Evolutionary conservation across 495 filamentous ascomycete species (phyloP).

Genomic region (Lasiosphaeris hirsuta): DNA sequence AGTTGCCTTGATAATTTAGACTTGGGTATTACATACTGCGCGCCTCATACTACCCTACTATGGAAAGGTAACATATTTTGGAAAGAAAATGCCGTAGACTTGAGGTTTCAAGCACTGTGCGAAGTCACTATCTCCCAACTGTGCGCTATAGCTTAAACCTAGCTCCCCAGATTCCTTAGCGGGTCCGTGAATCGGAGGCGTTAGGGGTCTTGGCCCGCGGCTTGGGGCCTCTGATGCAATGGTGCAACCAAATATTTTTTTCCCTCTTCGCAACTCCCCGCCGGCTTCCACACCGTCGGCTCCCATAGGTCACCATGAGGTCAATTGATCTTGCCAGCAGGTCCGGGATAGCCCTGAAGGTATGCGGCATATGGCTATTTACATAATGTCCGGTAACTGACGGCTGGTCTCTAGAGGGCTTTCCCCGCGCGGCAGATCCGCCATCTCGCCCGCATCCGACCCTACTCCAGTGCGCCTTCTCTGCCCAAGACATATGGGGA

Average conservation of each 20-base stretch:
- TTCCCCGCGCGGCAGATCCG: conserved; percentile 26
- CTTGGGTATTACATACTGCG: neutral
- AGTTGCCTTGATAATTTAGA: neutral
- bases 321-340: conserved; percentile 40
- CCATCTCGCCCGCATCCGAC: conserved; percentile 17
- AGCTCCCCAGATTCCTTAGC: neutral
- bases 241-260: conserved; percentile 20
- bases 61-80: too few species aligned
- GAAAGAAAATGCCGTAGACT: too few species aligned
- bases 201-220: conserved; percentile 4
- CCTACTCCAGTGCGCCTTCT: conserved; percentile 23
- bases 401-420: conserved; percentile 22
- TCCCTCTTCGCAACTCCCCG: conserved; percentile 9
- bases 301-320: conserved; percentile 29
- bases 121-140: neutral
- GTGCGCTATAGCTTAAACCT: conserved; percentile 1
- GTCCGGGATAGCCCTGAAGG: conserved; percentile 33
- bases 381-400: neutral
- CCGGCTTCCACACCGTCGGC: conserved; percentile 12
- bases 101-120: neutral
- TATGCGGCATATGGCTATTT: conserved; percentile 10
- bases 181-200: conserved; percentile 18
- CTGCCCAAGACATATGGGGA: conserved; percentile 46
- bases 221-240: conserved; percentile 2
- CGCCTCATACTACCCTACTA: too few species aligned